Evolutionary conservation across 441 rosid genomes (phyloP).

Genomic region (Kokia cookei): DNA sequence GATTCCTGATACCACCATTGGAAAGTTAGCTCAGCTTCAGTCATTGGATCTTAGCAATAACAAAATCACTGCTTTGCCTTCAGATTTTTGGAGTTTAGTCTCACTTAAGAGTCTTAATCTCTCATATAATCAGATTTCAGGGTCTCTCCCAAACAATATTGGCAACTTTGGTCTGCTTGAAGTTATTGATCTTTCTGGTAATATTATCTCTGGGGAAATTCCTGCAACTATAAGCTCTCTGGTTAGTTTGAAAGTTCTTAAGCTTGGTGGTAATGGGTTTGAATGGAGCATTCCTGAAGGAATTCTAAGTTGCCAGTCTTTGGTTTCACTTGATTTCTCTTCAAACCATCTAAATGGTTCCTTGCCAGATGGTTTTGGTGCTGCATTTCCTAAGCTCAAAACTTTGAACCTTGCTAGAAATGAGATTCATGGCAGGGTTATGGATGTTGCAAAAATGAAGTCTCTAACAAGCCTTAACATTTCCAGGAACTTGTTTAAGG

Average conservation of each 20-base stretch:
- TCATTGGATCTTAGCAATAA: constrained; percentile 78
- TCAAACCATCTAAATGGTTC: constrained; percentile 59
- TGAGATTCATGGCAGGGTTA: constrained; percentile 46
- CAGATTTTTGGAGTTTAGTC: constrained; percentile 85
- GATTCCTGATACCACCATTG: constrained; percentile 77
- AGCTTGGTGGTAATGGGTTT: constrained; percentile 52
- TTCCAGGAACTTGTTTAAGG: constrained; percentile 64
- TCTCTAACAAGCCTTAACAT: constrained; percentile 59
- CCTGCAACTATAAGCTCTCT: constrained; percentile 67
- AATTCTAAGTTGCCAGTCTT: constrained; percentile 45
- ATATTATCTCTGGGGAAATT: constrained; percentile 68
- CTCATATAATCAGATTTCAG: constrained; percentile 68
- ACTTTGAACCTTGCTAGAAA: constrained; percentile 63
- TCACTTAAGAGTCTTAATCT: constrained; percentile 62
- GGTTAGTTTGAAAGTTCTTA: constrained; percentile 49
- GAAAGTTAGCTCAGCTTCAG: constrained; percentile 72
- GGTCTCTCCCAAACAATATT: constrained; percentile 62
- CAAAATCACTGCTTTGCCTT: constrained; percentile 68
- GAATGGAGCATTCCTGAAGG: constrained; percentile 55
- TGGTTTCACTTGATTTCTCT: constrained; percentile 62
- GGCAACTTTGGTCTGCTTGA: constrained; percentile 76
- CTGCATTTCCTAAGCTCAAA: constrained; percentile 66
- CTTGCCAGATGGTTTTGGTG: constrained; percentile 67
- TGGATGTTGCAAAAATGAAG: constrained; percentile 44
- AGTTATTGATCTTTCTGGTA: constrained; percentile 59